phyloP scores from a whole-genome alignment of 1,139 yeast genomes.

The Scheffersomyces segobiensis region DNA sequence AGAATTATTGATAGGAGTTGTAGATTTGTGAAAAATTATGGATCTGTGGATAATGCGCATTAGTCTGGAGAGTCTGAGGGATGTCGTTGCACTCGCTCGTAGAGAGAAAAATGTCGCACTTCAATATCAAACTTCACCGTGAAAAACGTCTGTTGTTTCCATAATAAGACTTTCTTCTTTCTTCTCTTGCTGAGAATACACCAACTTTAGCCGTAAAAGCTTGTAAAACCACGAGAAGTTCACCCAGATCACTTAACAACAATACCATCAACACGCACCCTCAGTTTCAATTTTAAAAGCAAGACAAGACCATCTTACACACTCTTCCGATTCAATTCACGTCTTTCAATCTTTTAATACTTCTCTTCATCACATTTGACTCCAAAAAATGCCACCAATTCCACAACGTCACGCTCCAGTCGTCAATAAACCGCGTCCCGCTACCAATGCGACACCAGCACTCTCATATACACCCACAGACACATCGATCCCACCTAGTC shows the following conservation, averaged over 20 bases:
- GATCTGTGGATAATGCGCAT: not conserved
- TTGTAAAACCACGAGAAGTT: not conserved
- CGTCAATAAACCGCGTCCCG: slow-evolving; percentile 29
- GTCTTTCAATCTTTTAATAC: not conserved
- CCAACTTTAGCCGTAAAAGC: not conserved
- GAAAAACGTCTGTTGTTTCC: not conserved
- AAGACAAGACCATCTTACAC: not conserved
- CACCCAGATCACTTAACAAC: not conserved
- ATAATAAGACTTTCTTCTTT: not conserved
- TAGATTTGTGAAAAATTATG: not conserved
- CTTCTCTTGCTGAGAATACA: not conserved
- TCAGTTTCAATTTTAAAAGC: not conserved
- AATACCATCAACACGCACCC: not conserved
- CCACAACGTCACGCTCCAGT: slow-evolving; percentile 7
- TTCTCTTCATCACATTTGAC: not conserved
- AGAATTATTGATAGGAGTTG: not conserved
- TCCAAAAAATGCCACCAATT: slow-evolving; percentile 7
- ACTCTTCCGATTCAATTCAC: no score
- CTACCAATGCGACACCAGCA: slow-evolving; percentile 40
- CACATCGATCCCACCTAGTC: slow-evolving; percentile 58
- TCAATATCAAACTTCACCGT: not conserved
- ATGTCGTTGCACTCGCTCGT: not conserved
- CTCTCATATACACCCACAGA: slow-evolving; percentile 69
- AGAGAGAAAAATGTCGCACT: not conserved
- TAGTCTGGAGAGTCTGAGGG: not conserved